Base-by-base conservation (phyloP, 2,329 filamentous ascomycete species). In the Scorias spongiosa region DNA sequence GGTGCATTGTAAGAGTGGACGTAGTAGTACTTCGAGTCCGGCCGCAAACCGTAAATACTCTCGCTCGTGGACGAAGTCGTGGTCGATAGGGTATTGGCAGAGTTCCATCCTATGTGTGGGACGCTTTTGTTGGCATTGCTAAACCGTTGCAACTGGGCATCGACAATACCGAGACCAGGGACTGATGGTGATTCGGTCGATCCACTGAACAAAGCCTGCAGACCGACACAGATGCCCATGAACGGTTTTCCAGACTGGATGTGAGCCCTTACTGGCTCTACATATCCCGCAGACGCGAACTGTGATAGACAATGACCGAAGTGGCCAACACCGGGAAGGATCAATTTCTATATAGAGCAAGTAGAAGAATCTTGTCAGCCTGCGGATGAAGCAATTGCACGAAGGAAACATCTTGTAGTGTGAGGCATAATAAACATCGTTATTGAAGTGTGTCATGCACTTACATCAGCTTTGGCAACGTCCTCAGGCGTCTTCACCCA, bases 91-190 rank as follows among this genome's bases (percentile, higher is more conserved):
- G 80, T 78, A 54, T 80, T 80, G 39, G 93, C 91, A 53, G 80
- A 87, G 65, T 98, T 98, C 91, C 91, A 98, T 44, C 91, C 91
- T 62, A 98, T 98, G 66, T 98, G 93, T 34, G 91, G 91, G n/a
- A 98, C 93, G 32, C 87, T 80, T 67, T 96, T 96, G 55, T 75
- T 68, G 29, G 65, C 62, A 60, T 84, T 78, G 59, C 85, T 69
- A 66, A 98, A 98, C 48, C 80, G 80, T 58, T 76, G 71, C 50
- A 98, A 74, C 10, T 66, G 68, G 34, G 75, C 76, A 39, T 80
- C 78, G 48, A 96, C 78, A 26, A 93, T 39, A 5, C 81, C 82
- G 40, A 98, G 68, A 1, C 91, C 91, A 2, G 78, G 65, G 11
- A 85, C 78, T 14, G 70, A 63, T 0, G 78, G 68, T 51, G 85